phyloP scores from a whole-genome alignment of 164 flowering plant species.

The Saururus chinensis region DNA sequence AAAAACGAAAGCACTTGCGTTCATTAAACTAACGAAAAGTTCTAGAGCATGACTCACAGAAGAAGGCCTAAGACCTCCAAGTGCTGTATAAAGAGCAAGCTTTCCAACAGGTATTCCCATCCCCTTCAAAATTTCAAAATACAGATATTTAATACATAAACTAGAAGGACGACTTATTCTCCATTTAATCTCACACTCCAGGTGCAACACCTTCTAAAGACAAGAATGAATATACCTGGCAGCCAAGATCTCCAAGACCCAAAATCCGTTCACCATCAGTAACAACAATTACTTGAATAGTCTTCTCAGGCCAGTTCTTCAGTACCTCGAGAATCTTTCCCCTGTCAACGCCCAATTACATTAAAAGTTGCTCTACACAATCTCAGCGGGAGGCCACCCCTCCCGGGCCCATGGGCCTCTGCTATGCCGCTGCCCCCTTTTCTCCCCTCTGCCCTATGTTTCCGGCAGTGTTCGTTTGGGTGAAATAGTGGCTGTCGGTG shows the following conservation, averaged over 20 bases:
- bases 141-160: too few species aligned
- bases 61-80: slow-evolving; percentile 89
- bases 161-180: too few species aligned
- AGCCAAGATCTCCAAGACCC: slow-evolving; percentile 85
- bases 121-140: slow-evolving; percentile 35
- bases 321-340: slow-evolving; percentile 80
- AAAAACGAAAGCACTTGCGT: too few species aligned
- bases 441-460: too few species aligned
- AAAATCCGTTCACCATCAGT: slow-evolving; percentile 84
- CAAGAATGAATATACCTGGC: slow-evolving; percentile 35
- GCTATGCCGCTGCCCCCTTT: too few species aligned
- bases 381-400: too few species aligned
- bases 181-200: neutral
- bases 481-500: too few species aligned
- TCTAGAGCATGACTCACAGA: slow-evolving; percentile 37
- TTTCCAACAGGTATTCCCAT: slow-evolving; percentile 99
- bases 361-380: too few species aligned
- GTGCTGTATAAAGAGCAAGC: slow-evolving; percentile 73
- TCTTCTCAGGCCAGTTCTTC: slow-evolving; percentile 84
- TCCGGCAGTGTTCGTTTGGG: too few species aligned
- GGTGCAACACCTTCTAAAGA: neutral
- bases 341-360: slow-evolving; percentile 20
- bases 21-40: too few species aligned
- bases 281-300: slow-evolving; percentile 76
- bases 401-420: too few species aligned